Base-by-base conservation (phyloP, 176 grass and related monocot genomes). In the Panicum miliaceum region DNA sequence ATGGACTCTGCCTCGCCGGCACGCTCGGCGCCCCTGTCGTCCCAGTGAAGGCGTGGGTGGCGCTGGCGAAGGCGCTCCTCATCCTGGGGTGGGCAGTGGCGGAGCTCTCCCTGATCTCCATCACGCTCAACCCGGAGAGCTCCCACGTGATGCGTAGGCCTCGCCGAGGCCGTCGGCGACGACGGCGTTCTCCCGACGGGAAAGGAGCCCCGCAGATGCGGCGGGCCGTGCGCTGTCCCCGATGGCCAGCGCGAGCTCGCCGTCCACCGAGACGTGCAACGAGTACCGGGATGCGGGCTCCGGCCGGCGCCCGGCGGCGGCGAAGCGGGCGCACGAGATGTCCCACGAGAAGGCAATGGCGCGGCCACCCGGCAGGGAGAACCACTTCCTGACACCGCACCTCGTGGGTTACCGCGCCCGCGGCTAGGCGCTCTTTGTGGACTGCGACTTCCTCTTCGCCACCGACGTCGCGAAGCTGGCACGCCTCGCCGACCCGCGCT, bases 401-500 rank as follows among this genome's bases (percentile, higher is more conserved):
- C 90, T 94, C 20, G 72, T 88, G 12, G 92, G 86, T 0, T 91
- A 80, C 90, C 71, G 69, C 27, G 90, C n/a, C n/a, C n/a, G n/a
- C n/a, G n/a, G 92, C 23, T 97, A 90, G 90, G 94, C 84, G 16
- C 70, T 97, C 58, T 94, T 97, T 84, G 58, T 97, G 25, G 94
- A 97, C 61, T 94, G 92, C 52, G 92, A 97, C 85, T 97, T 97
- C 77, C 92, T 97, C 61, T 97, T 80, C 88, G 34, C 91, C 25
- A 78, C 77, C 37, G 92, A 97, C 86, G 43, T 94, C 41, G 81
- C 86, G 1, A 86, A 88, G 11, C 84, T 93, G 1, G 64, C 78
- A 2, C 38, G 67, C 76, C 60, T 86, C n/a, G 71, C 81, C 34
- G 72, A 89, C 64, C 74, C 59, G 0, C 37, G 63, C 11, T 64